Evolutionary conservation across 2,329 filamentous ascomycete species (phyloP).

Genomic region (Cladosporium sp.): DNA sequence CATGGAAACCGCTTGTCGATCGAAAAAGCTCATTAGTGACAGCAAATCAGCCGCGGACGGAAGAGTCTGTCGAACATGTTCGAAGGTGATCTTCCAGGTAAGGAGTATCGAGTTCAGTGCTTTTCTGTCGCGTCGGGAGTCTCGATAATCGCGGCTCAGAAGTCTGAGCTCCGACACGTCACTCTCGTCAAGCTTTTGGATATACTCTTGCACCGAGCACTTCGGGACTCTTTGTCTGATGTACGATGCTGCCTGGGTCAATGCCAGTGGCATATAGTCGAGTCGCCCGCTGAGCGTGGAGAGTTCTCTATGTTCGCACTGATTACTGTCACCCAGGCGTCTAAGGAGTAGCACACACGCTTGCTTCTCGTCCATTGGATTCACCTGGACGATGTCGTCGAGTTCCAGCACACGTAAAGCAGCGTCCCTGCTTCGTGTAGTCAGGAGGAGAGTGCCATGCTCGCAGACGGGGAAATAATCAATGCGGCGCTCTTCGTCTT

Average conservation of each 20-base stretch:
- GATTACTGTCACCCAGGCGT: not conserved
- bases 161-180: constrained; percentile 26
- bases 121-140: constrained; percentile 6
- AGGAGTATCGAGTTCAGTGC: constrained; percentile 10
- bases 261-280: constrained; percentile 33
- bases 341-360: constrained; percentile 20
- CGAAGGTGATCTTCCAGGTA: constrained; percentile 14
- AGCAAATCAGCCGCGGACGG: constrained; percentile 39
- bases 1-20: constrained; percentile 25
- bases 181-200: constrained; percentile 34
- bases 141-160: not conserved
- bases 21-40: constrained; percentile 46
- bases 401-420: constrained; percentile 11
- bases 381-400: constrained; percentile 20
- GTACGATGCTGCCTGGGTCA: constrained; percentile 33
- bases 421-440: constrained; percentile 13
- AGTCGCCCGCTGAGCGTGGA: constrained; percentile 20
- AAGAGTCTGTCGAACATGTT: not conserved
- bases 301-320: not conserved
- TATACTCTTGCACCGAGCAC: constrained; percentile 35
- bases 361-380: constrained; percentile 14
- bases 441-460: constrained; percentile 22
- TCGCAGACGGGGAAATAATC: constrained; percentile 17
- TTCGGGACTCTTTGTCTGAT: constrained; percentile 26
- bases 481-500: not conserved